Evolutionary conservation across 1,284 basidiomycete genomes (phyloP), one percentile per base, ranked within the genome.

Genomic region (Spongispora temasekensis): DNA sequence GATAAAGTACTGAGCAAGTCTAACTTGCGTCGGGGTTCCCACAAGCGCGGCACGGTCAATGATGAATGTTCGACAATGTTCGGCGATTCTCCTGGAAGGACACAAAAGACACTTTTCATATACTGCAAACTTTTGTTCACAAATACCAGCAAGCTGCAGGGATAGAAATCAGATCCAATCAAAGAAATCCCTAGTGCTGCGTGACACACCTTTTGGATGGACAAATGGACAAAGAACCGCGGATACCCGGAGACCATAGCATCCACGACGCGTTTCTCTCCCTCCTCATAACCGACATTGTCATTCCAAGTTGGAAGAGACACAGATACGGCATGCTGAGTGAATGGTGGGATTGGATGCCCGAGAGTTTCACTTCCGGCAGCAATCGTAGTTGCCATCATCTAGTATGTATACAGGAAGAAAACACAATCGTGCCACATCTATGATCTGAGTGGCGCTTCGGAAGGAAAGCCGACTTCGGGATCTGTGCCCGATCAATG

Each of bases 161-260:
- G 12, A n/a, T n/a, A n/a, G n/a, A n/a, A 53, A 58, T 59, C 56
- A 51, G 62, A 50, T 35, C 13, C n/a, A 32, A 57, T 25, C 46
- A 48, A 6, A 58, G 31, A 42, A n/a, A 12, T 32, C 2, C 12
- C 9, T n/a, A 53, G 42, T 21, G 23, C 48, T 30, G 53, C 19
- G n/a, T n/a, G 57, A 74, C 84, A 64, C 68, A 95, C 95, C 82
- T 94, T 93, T 71, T 89, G 87, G 37, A 98, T 95, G 65, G 84
- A 90, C 27, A 87, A 79, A 75, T 98, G 94, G 58, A 99, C 92
- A 75, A 97, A 98, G 79, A 99, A 99, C 53, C 97, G 82, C 0
- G 97, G 97, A 72, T 99, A 99, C n/a, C 97, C 97, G 5, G 89
- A 88, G 59, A 92, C 84, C 95, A 98, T 96, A 19, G 79, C 81